Percentiles rank a stretch among this genome's conserved stretches.
Conservation (phyloP, 495 filamentous ascomycete genomes). For the Pseudoneurospora amorphoporcata region DNA sequence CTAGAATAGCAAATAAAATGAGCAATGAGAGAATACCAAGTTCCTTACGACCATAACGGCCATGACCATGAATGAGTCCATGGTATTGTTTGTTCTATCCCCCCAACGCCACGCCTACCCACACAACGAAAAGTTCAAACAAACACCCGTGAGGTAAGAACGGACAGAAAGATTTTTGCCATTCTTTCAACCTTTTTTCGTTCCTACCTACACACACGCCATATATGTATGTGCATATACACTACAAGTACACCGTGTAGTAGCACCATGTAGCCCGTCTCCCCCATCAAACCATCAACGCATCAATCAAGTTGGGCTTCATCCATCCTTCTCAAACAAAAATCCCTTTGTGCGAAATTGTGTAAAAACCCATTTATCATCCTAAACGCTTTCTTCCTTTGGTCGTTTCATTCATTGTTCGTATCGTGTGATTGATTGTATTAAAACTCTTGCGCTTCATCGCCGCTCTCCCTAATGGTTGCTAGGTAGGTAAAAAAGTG, state of each 20-base stretch:
- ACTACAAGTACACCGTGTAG: too few relatives aligned
- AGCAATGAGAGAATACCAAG: too few relatives aligned
- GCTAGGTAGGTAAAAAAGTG: not conserved
- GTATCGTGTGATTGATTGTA: not conserved
- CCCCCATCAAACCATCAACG: not conserved
- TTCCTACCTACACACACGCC: not conserved
- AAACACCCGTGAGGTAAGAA: too few relatives aligned
- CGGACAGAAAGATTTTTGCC: too few relatives aligned
- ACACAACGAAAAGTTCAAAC: too few relatives aligned
- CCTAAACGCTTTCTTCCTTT: not conserved
- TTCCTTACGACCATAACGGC: too few relatives aligned
- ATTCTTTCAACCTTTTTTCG: too few relatives aligned
- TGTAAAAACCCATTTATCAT: not conserved
- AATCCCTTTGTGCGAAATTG: not conserved
- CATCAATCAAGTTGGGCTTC: not conserved
- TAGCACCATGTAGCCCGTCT: not conserved
- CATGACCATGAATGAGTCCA: too few relatives aligned
- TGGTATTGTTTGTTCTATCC: too few relatives aligned
- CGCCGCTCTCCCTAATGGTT: not conserved
- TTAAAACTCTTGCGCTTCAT: not conserved
- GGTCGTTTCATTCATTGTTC: not conserved
- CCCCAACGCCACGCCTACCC: too few relatives aligned
- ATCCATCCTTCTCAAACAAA: not conserved
- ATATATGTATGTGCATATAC: not conserved
- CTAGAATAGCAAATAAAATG: too few relatives aligned